Evolutionary conservation across 2,329 filamentous ascomycete species (phyloP).

Genomic region (Chaetomium globosum): DNA sequence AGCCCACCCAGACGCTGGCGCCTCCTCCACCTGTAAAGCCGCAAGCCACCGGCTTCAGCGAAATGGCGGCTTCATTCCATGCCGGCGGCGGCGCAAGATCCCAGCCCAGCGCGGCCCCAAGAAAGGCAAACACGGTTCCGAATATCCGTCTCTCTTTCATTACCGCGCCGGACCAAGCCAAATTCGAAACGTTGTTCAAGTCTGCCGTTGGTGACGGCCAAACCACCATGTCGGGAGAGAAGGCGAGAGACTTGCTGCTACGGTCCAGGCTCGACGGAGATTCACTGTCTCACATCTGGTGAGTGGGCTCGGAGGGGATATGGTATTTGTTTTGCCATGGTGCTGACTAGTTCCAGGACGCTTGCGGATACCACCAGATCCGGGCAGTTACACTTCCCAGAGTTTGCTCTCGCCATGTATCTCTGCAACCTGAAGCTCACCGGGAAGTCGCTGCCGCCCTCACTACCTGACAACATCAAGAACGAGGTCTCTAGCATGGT

Average conservation of each 20-base stretch:
- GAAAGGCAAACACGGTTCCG: conserved; percentile 75
- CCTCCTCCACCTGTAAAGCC: conserved; percentile 65
- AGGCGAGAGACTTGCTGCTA: conserved; percentile 84
- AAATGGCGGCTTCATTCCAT: conserved; percentile 69
- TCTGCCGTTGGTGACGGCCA: conserved; percentile 84
- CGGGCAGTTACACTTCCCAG: conserved; percentile 92
- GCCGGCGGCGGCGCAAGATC: conserved; percentile 51
- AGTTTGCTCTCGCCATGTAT: conserved; percentile 98
- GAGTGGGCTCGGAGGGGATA: conserved; percentile 32
- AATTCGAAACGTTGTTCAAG: conserved; percentile 97
- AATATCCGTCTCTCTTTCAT: conserved; percentile 96
- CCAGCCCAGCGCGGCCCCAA: conserved; percentile 52
- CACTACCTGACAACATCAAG: conserved; percentile 80
- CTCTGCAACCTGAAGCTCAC: conserved; percentile 92
- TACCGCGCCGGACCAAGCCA: conserved; percentile 89
- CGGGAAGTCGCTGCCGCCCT: conserved; percentile 75
- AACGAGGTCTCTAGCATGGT: conserved; percentile 99
- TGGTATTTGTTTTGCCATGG: not conserved
- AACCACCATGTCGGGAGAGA: conserved; percentile 87
- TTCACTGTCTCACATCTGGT: conserved; percentile 92
- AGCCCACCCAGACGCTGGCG: conserved; percentile 50
- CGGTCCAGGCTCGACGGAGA: conserved; percentile 86
- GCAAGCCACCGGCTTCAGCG: conserved; percentile 65
- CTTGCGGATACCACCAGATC: conserved; percentile 94
- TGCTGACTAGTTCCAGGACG: conserved; percentile 60